Conservation (phyloP, 148 eudicot genomes). For the Nepenthes mirabilis region DNA sequence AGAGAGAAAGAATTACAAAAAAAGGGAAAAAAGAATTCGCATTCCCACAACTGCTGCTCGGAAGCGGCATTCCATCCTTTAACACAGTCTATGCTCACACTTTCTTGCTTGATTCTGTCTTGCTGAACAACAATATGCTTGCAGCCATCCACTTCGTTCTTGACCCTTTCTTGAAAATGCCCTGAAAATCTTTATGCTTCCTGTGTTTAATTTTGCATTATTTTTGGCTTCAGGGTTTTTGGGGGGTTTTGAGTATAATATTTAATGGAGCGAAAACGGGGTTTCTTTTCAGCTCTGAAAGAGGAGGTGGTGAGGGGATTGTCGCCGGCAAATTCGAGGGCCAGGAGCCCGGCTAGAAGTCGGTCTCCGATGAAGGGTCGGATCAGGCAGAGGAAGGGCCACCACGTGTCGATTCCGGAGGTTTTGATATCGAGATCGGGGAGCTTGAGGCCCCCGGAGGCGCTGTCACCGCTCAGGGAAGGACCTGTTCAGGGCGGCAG, state of each 20-base stretch:
- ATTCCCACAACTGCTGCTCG: constrained; percentile 22
- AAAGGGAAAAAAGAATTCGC: constrained; percentile 4
- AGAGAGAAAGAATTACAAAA: not conserved
- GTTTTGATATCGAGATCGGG: constrained; percentile 32
- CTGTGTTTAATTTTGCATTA: too few relatives aligned
- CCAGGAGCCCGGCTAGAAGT: constrained; percentile 29
- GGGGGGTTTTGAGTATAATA: constrained; percentile 5
- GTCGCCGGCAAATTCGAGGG: constrained; percentile 61
- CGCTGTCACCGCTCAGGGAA: constrained; percentile 51
- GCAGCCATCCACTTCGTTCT: not conserved
- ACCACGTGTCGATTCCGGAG: constrained; percentile 21
- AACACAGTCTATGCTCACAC: not conserved
- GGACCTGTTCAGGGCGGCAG: constrained; percentile 63
- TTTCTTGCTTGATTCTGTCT: not conserved
- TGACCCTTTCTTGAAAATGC: too few relatives aligned
- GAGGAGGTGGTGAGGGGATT: constrained; percentile 68
- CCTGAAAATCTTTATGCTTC: too few relatives aligned
- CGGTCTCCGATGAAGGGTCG: constrained; percentile 49
- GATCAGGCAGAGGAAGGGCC: constrained; percentile 25
- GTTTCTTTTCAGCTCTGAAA: constrained; percentile 64
- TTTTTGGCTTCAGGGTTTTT: not conserved
- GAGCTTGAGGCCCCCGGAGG: constrained; percentile 46
- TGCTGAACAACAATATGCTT: not conserved
- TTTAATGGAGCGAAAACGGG: constrained; percentile 57
- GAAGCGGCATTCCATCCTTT: constrained; percentile 23